Percentiles rank a stretch among this genome's conserved stretches.
phyloP scores from a whole-genome alignment of 345 rosid species.

The Arabis hirsuta region DNA sequence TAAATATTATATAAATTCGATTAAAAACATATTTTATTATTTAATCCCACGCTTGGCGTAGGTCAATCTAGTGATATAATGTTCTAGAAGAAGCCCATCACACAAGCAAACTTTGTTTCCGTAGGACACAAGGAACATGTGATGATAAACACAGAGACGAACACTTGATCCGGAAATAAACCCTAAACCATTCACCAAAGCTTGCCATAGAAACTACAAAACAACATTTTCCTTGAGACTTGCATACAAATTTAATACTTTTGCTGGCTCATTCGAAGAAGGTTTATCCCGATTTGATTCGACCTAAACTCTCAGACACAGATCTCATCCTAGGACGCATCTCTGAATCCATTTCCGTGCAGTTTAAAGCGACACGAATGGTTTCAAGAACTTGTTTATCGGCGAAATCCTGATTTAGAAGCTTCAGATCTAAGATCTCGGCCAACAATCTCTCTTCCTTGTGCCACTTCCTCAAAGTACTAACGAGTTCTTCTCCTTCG shows the following conservation, averaged over 20 bases:
- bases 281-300: constrained; percentile 50
- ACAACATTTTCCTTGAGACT: not conserved
- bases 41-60: too few species aligned
- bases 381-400: constrained; percentile 75
- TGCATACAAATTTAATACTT: constrained; percentile 1
- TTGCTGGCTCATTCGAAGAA: not conserved
- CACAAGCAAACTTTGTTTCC: constrained; percentile 18
- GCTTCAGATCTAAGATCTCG: constrained; percentile 73
- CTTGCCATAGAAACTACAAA: constrained; percentile 6
- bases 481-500: constrained; percentile 71
- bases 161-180: not conserved
- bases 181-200: not conserved
- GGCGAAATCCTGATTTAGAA: constrained; percentile 68
- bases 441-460: constrained; percentile 73
- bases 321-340: constrained; percentile 86
- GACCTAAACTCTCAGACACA: constrained; percentile 76
- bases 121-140: constrained; percentile 13
- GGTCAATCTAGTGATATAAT: too few species aligned
- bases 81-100: constrained; percentile 10
- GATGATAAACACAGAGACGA: not conserved
- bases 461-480: constrained; percentile 81
- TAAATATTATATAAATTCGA: too few species aligned
- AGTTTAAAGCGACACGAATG: constrained; percentile 75
- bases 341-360: constrained; percentile 81
- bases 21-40: too few species aligned